Evolutionary conservation across 1,284 basidiomycete species (phyloP).

Genomic region (Lentinula novae-zelandiae): DNA sequence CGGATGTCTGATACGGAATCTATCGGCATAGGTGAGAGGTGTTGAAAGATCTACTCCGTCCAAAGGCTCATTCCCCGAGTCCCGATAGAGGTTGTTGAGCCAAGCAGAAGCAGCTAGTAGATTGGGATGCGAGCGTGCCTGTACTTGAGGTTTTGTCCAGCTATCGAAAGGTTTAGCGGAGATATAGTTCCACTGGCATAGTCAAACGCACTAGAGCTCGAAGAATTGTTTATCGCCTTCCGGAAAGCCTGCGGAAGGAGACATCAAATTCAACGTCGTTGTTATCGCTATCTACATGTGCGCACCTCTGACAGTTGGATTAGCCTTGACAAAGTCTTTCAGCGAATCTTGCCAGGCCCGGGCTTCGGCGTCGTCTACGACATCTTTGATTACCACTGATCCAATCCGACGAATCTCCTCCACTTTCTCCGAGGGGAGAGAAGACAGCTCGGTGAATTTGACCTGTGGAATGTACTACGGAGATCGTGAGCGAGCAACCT

Average conservation of each 20-base stretch:
- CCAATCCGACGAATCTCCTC: conserved; percentile 53
- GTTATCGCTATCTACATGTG: not conserved
- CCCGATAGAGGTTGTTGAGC: conserved; percentile 64
- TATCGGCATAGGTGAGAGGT: conserved; percentile 77
- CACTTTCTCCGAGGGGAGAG: conserved; percentile 42
- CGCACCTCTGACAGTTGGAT: conserved; percentile 51
- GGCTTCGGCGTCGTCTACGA: conserved; percentile 56
- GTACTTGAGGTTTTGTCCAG: conserved; percentile 57
- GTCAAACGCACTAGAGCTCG: conserved; percentile 50
- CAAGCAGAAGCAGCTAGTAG: conserved; percentile 57
- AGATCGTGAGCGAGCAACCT: conserved; percentile 13
- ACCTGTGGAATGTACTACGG: conserved; percentile 54
- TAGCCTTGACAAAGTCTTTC: conserved; percentile 51
- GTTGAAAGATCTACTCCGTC: conserved; percentile 63
- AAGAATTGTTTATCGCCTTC: conserved; percentile 67
- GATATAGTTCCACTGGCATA: not conserved
- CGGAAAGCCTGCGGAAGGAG: conserved; percentile 42
- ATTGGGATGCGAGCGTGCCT: conserved; percentile 73
- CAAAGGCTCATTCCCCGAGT: conserved; percentile 25
- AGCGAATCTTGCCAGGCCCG: conserved; percentile 53
- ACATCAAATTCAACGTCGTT: not conserved
- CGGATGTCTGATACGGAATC: conserved; percentile 79
- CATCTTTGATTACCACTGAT: conserved; percentile 55
- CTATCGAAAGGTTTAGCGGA: conserved; percentile 22
- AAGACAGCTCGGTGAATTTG: conserved; percentile 49